These are phyloP conservation scores for Cynanchum wilfordii DNA, from an alignment of 257 asterid species.

Conservation along the genomic window DNA sequence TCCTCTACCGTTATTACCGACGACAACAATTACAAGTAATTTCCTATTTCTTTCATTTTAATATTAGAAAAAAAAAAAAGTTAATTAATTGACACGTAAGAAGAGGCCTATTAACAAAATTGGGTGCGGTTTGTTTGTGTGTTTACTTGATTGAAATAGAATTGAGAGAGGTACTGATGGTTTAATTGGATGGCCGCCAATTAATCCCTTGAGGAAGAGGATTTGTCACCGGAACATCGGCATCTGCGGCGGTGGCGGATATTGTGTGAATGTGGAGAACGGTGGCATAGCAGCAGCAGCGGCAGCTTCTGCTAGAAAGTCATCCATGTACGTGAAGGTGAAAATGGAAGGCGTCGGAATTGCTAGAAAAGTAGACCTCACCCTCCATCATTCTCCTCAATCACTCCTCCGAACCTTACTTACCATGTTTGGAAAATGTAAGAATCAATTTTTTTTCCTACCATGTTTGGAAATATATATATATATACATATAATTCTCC, in stretches of 20 bases:
- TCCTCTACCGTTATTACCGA: background rate
- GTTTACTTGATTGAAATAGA: constrained; percentile 15
- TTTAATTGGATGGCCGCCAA: constrained; percentile 68
- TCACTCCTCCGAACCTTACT: constrained; percentile 36
- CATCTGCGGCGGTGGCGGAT: constrained; percentile 1
- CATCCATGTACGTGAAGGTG: constrained; percentile 48
- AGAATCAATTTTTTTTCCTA: constrained; percentile 8
- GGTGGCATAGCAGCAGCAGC: constrained; percentile 7
- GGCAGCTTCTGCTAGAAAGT: constrained; percentile 4
- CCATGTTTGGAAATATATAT: too few relatives aligned
- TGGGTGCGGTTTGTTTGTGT: background rate
- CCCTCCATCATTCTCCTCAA: constrained; percentile 30
- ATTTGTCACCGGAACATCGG: constrained; percentile 25
- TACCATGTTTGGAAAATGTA: constrained; percentile 51
- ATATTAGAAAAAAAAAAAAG: too few relatives aligned
- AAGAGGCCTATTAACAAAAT: too few relatives aligned
- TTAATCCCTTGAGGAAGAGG: constrained; percentile 48
- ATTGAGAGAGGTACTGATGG: constrained; percentile 20
- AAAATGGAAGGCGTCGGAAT: constrained; percentile 77
- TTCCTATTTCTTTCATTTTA: background rate
- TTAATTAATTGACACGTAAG: too few relatives aligned
- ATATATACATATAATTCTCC: too few relatives aligned
- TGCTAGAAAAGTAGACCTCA: constrained; percentile 53
- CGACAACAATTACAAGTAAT: constrained; percentile 13
- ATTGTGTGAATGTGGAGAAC: constrained; percentile 40